Evolutionary conservation across 78 protist genomes (phyloP), one percentile per base, ranked within the genome.

Genomic region (Dictyostelium citrinum): DNA sequence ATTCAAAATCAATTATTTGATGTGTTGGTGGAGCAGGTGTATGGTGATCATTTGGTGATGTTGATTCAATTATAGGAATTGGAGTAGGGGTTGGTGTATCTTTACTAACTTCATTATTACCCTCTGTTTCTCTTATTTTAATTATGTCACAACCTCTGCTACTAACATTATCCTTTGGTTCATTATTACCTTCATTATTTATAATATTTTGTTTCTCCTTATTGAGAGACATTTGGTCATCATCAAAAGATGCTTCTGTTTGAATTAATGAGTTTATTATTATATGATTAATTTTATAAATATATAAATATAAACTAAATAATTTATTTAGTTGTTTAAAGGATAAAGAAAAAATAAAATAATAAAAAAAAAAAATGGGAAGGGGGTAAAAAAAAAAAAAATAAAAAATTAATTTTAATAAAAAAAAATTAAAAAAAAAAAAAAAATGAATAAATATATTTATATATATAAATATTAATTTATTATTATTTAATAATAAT

Each of bases 1-100:
- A 68, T 45, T 88, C 85, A 46, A 88, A 88, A 35, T 88, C 80
- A 67, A 88, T 78, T 12, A 9, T 14, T 45, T 31, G 60, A 10
- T 12, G 14, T n/a, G 82, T 5, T 77, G 45, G 46, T 29, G 80
- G 39, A 16, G 80, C n/a, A 11, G 20, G 1, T 12, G 2, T 20
- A 20, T 16, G 27, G 5, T 39, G 2, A 39, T 39, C 5, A 39
- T 20, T 14, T 22, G 71, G 60, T 81, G 75, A n/a, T 37, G 61
- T 2, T 55, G 77, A 10, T 24, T 22, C 20, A 51, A 20, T 49
- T 17, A 46, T 51, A 9, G 29, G 43, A 14, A 49, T 31, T 17
- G 11, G 58, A 29, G 46, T 33, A 16, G 46, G 41, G 0, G 35
- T 51, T 41, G 49, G 20, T 51, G 55, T 14, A 78, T 78, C 68